Percentiles rank a stretch among this genome's conserved stretches.
Conservation (phyloP, 331 rosid genomes). For the Prunus yedoensis region DNA sequence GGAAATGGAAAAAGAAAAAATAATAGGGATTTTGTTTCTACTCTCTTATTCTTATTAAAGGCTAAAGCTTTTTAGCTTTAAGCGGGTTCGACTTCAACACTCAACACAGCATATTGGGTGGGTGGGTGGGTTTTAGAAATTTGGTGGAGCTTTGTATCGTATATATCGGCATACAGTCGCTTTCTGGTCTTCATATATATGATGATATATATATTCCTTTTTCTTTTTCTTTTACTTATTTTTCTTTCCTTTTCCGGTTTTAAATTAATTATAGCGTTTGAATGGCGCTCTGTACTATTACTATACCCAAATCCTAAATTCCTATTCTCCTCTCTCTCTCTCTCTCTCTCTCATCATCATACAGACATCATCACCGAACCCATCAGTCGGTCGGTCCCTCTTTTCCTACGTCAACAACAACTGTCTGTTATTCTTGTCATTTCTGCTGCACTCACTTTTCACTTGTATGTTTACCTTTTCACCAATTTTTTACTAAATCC, state of each 20-base stretch:
- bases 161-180: constrained; percentile 10
- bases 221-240: neutral
- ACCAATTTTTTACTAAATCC: neutral
- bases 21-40: neutral
- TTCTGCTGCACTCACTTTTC: neutral
- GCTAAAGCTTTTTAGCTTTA: neutral
- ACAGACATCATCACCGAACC: neutral
- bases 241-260: neutral
- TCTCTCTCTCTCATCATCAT: neutral
- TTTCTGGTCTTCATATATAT: neutral
- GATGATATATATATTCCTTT: too few species aligned
- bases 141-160: neutral
- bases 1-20: neutral
- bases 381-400: neutral
- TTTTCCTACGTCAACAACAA: neutral
- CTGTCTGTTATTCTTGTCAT: neutral
- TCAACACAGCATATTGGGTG: neutral
- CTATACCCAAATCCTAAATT: too few species aligned
- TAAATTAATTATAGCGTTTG: too few species aligned
- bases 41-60: neutral
- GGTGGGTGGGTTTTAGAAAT: too few species aligned
- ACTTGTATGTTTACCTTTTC: neutral
- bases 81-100: neutral
- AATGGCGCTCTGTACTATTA: too few species aligned
- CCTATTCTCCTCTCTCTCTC: neutral